Conservation (phyloP, 495 filamentous ascomycete genomes). For the Neurospora hispaniola region DNA sequence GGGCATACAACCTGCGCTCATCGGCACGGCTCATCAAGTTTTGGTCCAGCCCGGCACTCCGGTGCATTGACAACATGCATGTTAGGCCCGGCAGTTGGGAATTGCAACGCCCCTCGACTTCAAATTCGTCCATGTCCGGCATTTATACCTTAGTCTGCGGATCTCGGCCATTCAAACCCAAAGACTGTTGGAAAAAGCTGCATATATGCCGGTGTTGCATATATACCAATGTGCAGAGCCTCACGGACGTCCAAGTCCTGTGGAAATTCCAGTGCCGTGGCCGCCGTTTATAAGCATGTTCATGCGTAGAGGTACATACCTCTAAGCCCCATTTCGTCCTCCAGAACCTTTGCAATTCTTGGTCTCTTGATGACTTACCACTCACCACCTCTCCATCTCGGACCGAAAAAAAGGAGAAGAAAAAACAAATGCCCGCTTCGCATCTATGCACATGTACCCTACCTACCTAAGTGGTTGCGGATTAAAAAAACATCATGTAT, state of each 20-base stretch:
- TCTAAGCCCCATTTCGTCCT: not conserved
- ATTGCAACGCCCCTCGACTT: not conserved
- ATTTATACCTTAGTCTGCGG: not conserved
- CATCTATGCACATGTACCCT: not conserved
- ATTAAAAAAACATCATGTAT: not conserved
- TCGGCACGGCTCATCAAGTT: not conserved
- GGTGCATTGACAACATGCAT: not conserved
- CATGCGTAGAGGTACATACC: not conserved
- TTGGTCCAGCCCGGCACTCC: not conserved
- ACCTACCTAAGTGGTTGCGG: not conserved
- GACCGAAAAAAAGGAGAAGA: not conserved
- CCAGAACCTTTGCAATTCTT: not conserved
- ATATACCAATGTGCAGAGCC: not conserved
- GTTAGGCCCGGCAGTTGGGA: not conserved
- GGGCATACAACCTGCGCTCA: conserved; percentile 81
- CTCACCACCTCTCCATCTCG: not conserved
- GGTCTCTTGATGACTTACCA: not conserved
- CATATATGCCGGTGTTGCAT: not conserved
- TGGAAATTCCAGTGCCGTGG: not conserved
- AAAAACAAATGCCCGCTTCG: not conserved
- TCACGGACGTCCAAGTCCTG: not conserved
- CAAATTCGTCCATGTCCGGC: not conserved
- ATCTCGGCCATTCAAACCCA: not conserved
- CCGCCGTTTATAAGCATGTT: not conserved
- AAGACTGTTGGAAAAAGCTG: not conserved